Percentiles rank a stretch among this genome's conserved stretches.
These are phyloP conservation scores for Psophocarpus tetragonolobus DNA, from an alignment of 306 rosid genomes.

Conservation along the genomic window DNA sequence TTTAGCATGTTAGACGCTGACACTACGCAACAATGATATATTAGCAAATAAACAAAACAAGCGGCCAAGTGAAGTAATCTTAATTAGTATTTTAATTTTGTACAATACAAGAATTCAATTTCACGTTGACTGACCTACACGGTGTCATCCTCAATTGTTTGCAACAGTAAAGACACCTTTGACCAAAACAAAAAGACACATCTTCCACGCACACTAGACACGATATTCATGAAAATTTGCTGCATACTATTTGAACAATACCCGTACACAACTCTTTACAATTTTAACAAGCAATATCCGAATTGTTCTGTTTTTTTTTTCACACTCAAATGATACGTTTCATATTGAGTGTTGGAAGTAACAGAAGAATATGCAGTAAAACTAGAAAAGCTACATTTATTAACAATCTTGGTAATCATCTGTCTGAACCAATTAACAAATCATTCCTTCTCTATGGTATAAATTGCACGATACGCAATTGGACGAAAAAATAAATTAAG, in stretches of 20 bases:
- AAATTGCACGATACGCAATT: slow-evolving; percentile 32
- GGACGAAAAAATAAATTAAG: slow-evolving; percentile 11
- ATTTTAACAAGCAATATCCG: slow-evolving; percentile 20
- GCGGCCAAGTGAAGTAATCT: neutral
- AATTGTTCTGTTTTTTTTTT: neutral
- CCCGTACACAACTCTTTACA: slow-evolving; percentile 2
- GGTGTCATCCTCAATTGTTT: neutral
- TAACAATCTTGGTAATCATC: neutral
- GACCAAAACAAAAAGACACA: neutral
- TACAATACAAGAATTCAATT: neutral
- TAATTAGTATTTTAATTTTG: slow-evolving; percentile 2
- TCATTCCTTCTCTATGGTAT: slow-evolving; percentile 18
- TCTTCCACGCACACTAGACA: neutral
- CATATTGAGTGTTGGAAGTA: slow-evolving; percentile 5
- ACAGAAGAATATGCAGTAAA: neutral
- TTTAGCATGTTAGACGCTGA: neutral
- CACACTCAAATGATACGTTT: neutral
- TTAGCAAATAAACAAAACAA: neutral
- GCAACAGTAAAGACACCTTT: neutral
- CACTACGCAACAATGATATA: neutral
- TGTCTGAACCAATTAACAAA: slow-evolving; percentile 14
- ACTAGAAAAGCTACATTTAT: neutral
- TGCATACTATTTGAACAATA: neutral
- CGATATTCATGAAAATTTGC: neutral
- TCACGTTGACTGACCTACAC: neutral